Base-by-base conservation (phyloP, 2,329 filamentous ascomycete genomes). In the Venturia nashicola region DNA sequence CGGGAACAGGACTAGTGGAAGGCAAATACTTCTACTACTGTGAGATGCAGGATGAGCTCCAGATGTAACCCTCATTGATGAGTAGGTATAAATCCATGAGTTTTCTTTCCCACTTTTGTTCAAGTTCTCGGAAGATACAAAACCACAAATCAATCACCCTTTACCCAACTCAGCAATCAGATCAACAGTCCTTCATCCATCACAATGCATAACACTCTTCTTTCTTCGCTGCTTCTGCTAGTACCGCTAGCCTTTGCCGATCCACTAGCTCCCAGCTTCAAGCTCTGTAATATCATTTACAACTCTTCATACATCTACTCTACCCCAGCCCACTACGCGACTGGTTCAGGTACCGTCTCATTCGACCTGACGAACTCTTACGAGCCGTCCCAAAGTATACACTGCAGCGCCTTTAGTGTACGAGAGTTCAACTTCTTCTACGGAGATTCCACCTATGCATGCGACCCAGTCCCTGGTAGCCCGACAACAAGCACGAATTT, bases 301-400 rank as follows among this genome's bases (percentile, higher is more conserved):
- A 32, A 48, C 51, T 66, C 62, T 36, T 40, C 23, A 20, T 61
- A 54, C 42, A 61, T 65, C 14, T 67, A 64, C 61, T 66, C 62
- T 8, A 67, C 66, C 3, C 66, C 66, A 20, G 62, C 66, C 9
- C 66, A 67, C 55, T 61, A 66, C 36, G 66, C 66, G 43, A 63
- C 62, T 18, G 64, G 62, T 32, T 42, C 61, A 14, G 66, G 66
- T 44, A 5, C 20, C 23, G 65, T 67, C 59, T 27, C 27, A 0
- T 67, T 67, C 63, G 64, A 66, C 57, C 36, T 66, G 16, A 64
- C 36, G 7, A 65, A 64, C 65, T n/a, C 59, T 3, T 46, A 60
- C 23, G 46, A 61, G 27, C 59, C 64, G n/a, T 5, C 18, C 5
- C 40, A 42, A 32, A 57, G 54, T 16, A 61, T 55, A 11, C 65